Evolutionary conservation across 2,329 filamentous ascomycete species (phyloP), one percentile per base, ranked within the genome.

Genomic region (Taxawa tesnikishii): DNA sequence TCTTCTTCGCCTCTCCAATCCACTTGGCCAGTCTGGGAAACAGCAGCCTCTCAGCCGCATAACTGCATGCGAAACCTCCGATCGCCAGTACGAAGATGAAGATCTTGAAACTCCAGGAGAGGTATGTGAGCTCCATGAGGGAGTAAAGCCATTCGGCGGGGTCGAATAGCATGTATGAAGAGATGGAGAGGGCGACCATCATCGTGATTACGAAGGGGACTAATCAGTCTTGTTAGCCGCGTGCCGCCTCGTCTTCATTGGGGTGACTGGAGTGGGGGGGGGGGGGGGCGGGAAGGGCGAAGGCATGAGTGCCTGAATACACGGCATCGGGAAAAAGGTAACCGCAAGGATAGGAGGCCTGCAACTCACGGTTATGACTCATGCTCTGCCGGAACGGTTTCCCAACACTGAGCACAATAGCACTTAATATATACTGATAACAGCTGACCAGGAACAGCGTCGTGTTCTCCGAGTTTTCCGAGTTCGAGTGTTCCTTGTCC

Each of bases 381-480:
- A 85, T 83, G 11, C 73, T 71, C 46, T 90, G 81, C 33, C 90
- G 70, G 60, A 94, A 98, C 1, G 90, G 90, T 19, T 73, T 76
- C 1, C 90, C 92, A n/a, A 90, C 83, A 45, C 81, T 93, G 17
- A 98, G 67, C 1, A 96, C 80, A 24, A 96, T 69, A 4, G 83
- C 90, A 0, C 84, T 82, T 14, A 94, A 67, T 23, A 93, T 92
- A 55, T 98, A 98, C 53, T 96, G 87, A 49, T 87, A 96, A 54
- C 85, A 94, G 2, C 82, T 92, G 4, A 87, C 66, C 17, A 96
- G 60, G 62, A 98, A 98, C 2, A 98, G 63, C 0, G 81, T 76
- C 0, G 88, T 94, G 48, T 98, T 96, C 48, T 96, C 82, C 7
- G 84, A 94, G 55, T 96, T 96, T 47, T 79, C 70, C 32, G 87